Conservation (phyloP, 2,329 filamentous ascomycete genomes). For the Botryotinia globosa region DNA sequence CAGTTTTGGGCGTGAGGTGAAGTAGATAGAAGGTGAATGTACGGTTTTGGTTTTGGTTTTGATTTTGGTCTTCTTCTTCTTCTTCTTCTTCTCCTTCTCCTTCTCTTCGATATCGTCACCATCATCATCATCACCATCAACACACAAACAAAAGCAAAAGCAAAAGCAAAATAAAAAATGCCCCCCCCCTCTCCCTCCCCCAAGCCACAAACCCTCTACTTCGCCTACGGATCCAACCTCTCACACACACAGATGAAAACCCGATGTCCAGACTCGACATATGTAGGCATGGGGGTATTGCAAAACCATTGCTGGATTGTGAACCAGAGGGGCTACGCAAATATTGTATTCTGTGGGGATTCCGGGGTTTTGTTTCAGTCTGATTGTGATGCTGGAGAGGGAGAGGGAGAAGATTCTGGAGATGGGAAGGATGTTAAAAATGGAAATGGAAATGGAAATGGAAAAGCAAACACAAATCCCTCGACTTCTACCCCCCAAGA, state of each 20-base stretch:
- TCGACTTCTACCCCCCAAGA: too few species aligned
- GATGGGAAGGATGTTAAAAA: not conserved
- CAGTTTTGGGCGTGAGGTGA: too few species aligned
- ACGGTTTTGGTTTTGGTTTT: too few species aligned
- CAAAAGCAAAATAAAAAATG: not conserved
- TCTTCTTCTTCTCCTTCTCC: too few species aligned
- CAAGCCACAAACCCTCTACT: conserved; percentile 49
- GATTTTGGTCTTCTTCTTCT: too few species aligned
- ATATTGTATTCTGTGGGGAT: conserved; percentile 43
- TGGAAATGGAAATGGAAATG: too few species aligned
- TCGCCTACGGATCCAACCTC: conserved; percentile 70
- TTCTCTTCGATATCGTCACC: too few species aligned
- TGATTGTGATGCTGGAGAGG: too few species aligned
- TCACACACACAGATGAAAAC: conserved; percentile 61
- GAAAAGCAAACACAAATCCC: too few species aligned
- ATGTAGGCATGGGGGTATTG: conserved; percentile 51
- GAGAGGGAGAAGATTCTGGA: fast-evolving
- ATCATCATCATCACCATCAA: too few species aligned
- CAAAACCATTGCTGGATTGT: conserved; percentile 62
- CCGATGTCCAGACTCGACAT: conserved; percentile 56
- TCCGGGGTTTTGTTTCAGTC: too few species aligned
- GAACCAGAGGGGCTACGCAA: conserved; percentile 65
- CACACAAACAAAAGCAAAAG: not conserved
- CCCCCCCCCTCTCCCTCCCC: not conserved
- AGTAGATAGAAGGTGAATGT: too few species aligned